phyloP scores from a whole-genome alignment of 2,329 filamentous ascomycete genomes.

The Fusarium multiceps region DNA sequence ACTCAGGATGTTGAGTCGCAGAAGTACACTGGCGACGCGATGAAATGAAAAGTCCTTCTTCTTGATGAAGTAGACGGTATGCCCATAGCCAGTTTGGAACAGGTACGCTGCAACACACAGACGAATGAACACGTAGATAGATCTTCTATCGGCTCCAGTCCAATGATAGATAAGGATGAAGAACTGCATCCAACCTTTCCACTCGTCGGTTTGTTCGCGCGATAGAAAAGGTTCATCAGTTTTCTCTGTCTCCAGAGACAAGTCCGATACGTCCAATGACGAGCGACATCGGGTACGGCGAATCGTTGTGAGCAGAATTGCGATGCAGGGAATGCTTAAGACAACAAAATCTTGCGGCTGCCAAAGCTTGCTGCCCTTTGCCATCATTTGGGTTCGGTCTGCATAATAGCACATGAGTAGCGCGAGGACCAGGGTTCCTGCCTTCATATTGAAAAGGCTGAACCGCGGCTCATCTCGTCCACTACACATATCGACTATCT shows the following conservation, averaged over 20 bases:
- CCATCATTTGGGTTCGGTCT: slow-evolving; percentile 43
- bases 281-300: slow-evolving; percentile 9
- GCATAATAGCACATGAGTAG: slow-evolving; percentile 42
- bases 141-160: slow-evolving; percentile 57
- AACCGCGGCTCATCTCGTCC: not conserved
- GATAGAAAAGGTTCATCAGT: not conserved
- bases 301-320: slow-evolving; percentile 20
- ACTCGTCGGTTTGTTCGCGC: slow-evolving; percentile 66
- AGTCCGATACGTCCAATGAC: fast-evolving
- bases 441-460: slow-evolving; percentile 32
- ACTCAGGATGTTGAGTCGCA: slow-evolving; percentile 67
- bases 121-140: slow-evolving; percentile 65
- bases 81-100: slow-evolving; percentile 70
- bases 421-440: slow-evolving; percentile 37
- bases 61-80: slow-evolving; percentile 67
- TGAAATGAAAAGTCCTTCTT: slow-evolving; percentile 66
- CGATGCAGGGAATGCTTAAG: slow-evolving; percentile 10
- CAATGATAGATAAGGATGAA: slow-evolving; percentile 66
- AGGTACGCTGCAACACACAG: slow-evolving; percentile 67
- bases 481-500: not conserved
- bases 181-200: slow-evolving; percentile 73
- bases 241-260: not conserved
- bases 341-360: slow-evolving; percentile 26
- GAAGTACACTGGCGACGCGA: slow-evolving; percentile 61
- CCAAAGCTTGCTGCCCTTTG: slow-evolving; percentile 34